Conservation (phyloP, 345 rosid species). For the Salix purpurea region DNA sequence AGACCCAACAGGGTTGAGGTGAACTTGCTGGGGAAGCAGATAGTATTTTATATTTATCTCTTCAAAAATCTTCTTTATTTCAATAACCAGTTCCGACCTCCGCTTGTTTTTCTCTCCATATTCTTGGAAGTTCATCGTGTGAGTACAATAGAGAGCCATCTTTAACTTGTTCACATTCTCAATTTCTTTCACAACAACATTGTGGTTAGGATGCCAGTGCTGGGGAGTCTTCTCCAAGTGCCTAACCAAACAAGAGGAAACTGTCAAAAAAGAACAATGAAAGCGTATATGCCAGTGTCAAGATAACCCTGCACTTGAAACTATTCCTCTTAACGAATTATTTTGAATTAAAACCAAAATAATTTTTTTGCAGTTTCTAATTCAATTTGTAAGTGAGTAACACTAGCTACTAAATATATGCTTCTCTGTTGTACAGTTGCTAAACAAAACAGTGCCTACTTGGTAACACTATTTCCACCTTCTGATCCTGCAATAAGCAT, state of each 20-base stretch:
- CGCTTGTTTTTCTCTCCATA: constrained; percentile 24
- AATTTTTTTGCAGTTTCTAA: not conserved
- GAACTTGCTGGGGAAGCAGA: constrained; percentile 24
- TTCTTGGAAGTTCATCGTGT: constrained; percentile 33
- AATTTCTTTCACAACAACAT: constrained; percentile 24
- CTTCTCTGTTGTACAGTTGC: not conserved
- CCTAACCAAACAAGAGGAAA: not conserved
- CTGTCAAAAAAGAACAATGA: not conserved
- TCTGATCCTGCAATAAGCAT: not conserved
- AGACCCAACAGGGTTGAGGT: constrained; percentile 11
- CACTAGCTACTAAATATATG: not conserved
- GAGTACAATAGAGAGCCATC: constrained; percentile 26
- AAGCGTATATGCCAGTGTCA: not conserved
- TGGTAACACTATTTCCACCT: not conserved
- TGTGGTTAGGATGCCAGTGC: constrained; percentile 27
- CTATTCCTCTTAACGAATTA: not conserved
- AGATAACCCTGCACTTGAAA: not conserved
- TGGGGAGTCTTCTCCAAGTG: constrained; percentile 23
- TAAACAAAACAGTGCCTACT: not conserved
- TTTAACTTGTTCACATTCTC: constrained; percentile 24
- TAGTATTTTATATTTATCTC: constrained; percentile 21
- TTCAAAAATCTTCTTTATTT: constrained; percentile 23
- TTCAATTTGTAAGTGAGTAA: not conserved
- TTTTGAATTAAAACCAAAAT: not conserved
- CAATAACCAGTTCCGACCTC: constrained; percentile 16